Base-by-base conservation (phyloP, 805 yeast genomes). In the Starmerella khaoyaiensis region DNA sequence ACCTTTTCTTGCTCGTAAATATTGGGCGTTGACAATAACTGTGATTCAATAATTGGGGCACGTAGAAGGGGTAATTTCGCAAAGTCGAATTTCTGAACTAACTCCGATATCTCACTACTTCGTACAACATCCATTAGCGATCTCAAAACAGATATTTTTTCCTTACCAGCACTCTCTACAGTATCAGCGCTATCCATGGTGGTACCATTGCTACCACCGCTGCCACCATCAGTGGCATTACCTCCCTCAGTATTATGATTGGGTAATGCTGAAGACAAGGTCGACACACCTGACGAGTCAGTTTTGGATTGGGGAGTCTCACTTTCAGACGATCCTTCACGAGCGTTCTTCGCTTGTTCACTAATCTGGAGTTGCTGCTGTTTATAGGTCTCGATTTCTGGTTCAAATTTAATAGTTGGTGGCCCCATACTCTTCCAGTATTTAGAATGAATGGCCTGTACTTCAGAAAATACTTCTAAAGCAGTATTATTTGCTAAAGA, bases 391-490 rank as follows among this genome's bases (percentile, higher is more conserved):
- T 36, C 44, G 25, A 45, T 41, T 24, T 44, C 44, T 21, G 49
- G 44, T 36, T 39, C 42, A 35, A 36, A 37, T 36, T 36, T 36
- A 30, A 45, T 42, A 10, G 44, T 38, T 2, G 45, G 47, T 3
- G 53, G 54, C n/a, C 69, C 69, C 61, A 90, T 69, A 36, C 80
- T 75, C 49, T 75, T 74, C 96, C 97, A 90, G 60, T 79, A 84
- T 49, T 72, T 72, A 0, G 94, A 73, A 55, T 90, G 98, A 29
- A 73, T 60, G 46, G 73, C 72, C 31, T 78, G 69, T 3, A 90
- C 96, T 50, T 79, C 79, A 47, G 79, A 82, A 15, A 90, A 71
- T 15, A 77, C 81, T 50, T 74, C 79, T 3, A 90, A 66, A 0
- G 94, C 79, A 45, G 79, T 86, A 6, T 73, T 60, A 39, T 74